Evolutionary conservation across 169 alveolate species (phyloP), one percentile per base, ranked within the genome.

Genomic region (Plasmodium yoelii): DNA sequence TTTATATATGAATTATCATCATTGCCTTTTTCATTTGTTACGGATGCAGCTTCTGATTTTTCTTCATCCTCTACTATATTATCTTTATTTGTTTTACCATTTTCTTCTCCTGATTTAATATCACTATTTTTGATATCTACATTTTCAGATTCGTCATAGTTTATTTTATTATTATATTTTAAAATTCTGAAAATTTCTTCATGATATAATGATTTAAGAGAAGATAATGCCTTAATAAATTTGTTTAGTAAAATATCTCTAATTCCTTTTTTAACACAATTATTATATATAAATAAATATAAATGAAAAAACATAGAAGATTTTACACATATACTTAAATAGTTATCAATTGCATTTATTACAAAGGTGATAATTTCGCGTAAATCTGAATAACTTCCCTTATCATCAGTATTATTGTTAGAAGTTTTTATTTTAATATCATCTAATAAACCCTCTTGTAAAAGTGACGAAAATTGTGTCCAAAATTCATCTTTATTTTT

Each of bases 121-220:
- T 34, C 42, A 34, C 42, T 34, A 34, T 34, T 34, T 34, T 34
- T 34, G 42, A 0, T 34, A 34, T 34, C 42, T 34, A 1, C 42
- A 34, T 34, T 34, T 13, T 75, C 75, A 34, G n/a, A 44, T 10
- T 28, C 53, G 0, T 53, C 46, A 9, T 68, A 9, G 39, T 24
- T 67, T 15, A 57, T 6, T 57, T 82, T 77, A 57, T 64, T 82
- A 46, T 82, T 82, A 55, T 82, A 82, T 65, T 82, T 82, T 51
- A 82, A 28, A 61, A 82, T 82, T 59, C 90, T 82, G 49, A 67
- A 82, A 53, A 82, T 53, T 47, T 82, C 90, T 49, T 82, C 90
- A 67, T 82, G 90, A 49, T 44, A 82, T 26, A 82, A 26, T 10
- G 90, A 82, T 28, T 82, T 82, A 19, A 82, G 53, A 18, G 68